Base-by-base conservation (phyloP, 2,329 filamentous ascomycete genomes). In the Pseudopyricularia javanii region DNA sequence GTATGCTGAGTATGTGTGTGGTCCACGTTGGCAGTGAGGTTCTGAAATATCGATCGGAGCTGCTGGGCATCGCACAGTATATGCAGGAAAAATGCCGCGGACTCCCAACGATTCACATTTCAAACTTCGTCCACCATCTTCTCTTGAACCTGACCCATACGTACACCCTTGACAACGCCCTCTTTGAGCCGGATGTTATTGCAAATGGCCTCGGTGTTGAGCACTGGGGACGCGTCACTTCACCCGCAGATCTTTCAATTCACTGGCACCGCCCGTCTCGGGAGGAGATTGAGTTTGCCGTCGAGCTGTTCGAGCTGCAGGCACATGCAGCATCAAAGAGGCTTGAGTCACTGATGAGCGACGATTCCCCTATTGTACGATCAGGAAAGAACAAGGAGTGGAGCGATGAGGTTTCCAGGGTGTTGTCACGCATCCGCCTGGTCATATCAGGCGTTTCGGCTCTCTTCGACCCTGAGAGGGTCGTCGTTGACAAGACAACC, bases 371-470 rank as follows among this genome's bases (percentile, higher is more conserved):
- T 2, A 85, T 97, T 52, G 94, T 90, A 66, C 81, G 91, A 54
- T 91, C 91, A 59, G 93, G 93, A 35, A 95, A 91, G 65, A 94
- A 95, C 60, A 98, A 97, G 68, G 91, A 96, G 61, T 98, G 93
- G 93, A 96, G 91, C 0, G 93, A 98, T 65, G 94, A 98, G 65
- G 85, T 97, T 28, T 91, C 90, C 2, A 77, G 93, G 53, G 89
- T 95, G 59, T 76, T 98, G 54, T 88, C 91, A 12, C 83, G 96
- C 51, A 74, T 98, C 14, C 79, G 91, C 30, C 76, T 98, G n/a
- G 82, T 95, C 47, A 82, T 95, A 26, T 94, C 91, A 3, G 93
- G 93, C 52, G 83, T 95, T 54, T 91, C 91, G 7, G 84, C 87
- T 1, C 74, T 98, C 11, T 97, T 98, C 63, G 89, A 96, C 62